Percentiles rank a stretch among this genome's conserved stretches.
Conservation (phyloP, 192 early-diverging fungal species). For the Spinellus fusiger region DNA sequence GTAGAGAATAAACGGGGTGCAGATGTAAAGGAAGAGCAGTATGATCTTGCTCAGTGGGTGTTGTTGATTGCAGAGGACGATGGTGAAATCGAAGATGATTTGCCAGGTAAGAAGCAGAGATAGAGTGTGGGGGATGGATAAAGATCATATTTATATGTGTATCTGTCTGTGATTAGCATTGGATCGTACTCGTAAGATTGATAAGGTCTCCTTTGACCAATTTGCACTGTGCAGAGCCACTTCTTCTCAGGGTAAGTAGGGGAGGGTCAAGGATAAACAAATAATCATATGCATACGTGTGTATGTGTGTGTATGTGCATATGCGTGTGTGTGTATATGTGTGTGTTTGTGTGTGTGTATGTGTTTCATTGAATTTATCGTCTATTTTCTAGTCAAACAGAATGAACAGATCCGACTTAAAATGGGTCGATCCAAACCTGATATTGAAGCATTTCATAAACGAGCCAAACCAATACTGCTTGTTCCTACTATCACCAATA, state of each 20-base stretch:
- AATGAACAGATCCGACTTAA: constrained; percentile 31
- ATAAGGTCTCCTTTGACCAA: constrained; percentile 82
- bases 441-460: constrained; percentile 13
- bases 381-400: constrained; percentile 26
- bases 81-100: constrained; percentile 93
- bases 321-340: too few species aligned
- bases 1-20: constrained; percentile 64
- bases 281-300: too few species aligned
- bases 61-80: constrained; percentile 93
- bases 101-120: constrained; percentile 60
- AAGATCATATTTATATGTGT: background rate
- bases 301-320: too few species aligned
- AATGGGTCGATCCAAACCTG: constrained; percentile 18
- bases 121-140: background rate
- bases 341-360: too few species aligned
- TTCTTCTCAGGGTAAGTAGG: constrained; percentile 56
- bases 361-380: background rate
- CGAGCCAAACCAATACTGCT: background rate
- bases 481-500: background rate
- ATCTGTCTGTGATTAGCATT: constrained; percentile 51
- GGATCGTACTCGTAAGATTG: constrained; percentile 81
- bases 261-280: constrained; percentile 15
- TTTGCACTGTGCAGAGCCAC: constrained; percentile 84
- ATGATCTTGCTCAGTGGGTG: constrained; percentile 76
- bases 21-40: constrained; percentile 50